Base-by-base conservation (phyloP, 495 filamentous ascomycete species). In the Penicillium paxilli region DNA sequence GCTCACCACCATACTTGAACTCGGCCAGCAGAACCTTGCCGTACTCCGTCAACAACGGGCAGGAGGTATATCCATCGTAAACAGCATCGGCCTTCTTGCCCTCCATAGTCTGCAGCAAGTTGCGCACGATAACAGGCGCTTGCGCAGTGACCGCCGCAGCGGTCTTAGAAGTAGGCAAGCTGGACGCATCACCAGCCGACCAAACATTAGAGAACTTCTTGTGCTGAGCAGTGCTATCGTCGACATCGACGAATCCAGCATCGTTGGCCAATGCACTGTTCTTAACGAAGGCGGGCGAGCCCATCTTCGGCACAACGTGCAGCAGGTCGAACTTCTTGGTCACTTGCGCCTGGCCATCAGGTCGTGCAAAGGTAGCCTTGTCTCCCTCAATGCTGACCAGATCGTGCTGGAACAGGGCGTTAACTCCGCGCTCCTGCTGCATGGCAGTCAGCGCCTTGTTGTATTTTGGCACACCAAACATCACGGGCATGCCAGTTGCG, bases 381-480 rank as follows among this genome's bases (percentile, higher is more conserved):
- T 81, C 81, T 21, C 83, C 82, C 41, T 87, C 77, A 17, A 87
- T 66, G 23, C 77, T 70, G n/a, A 85, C 66, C 3, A 89, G 78
- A 59, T 88, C 84, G 49, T 89, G 86, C 51, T 79, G 75, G 65
- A 89, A 89, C 17, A 87, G 68, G 0, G 81, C 85, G 60, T 87
- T 83, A 2, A 89, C 85, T 12, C 81, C 79, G 28, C 86, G 73
- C 62, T 87, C 74, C 66, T 81, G 67, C 26, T 86, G 83, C 59
- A 89, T 69, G 30, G 76, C 69, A 42, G 87, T 85, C 2, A 89
- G 74, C 16, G 70, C 74, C 17, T 80, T 79, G 56, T 74, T 83
- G 62, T 88, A 88, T 70, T 87, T 88, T 46, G 85, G 82, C 41
- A 88, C 84, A 30, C 80, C 84, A 55, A 88, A 88, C 86, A 88